These are phyloP conservation scores for Fennellomyces sp. DNA, from an alignment of 371 early-diverging fungal genomes.

Conservation along the genomic window DNA sequence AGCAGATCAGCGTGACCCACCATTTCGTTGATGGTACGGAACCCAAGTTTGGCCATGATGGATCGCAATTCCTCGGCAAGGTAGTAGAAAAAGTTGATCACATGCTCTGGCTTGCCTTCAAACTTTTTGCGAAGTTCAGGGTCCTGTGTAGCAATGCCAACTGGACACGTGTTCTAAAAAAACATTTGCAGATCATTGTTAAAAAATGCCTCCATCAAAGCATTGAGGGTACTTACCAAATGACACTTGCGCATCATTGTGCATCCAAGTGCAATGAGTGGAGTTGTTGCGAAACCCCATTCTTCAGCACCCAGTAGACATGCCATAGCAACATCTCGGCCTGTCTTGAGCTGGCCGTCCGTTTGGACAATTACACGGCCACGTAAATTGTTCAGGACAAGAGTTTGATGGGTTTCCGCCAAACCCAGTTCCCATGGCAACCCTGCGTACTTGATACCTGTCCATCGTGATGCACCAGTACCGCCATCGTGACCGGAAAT, in stretches of 20 bases:
- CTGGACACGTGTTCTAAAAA: conserved; percentile 90
- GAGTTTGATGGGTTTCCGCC: conserved; percentile 96
- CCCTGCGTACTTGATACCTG: conserved; percentile 97
- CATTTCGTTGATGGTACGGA: conserved; percentile 93
- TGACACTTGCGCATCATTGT: conserved; percentile 90
- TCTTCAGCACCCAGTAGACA: conserved; percentile 97
- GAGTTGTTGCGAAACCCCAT: conserved; percentile 98
- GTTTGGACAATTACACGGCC: conserved; percentile 95
- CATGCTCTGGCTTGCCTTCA: conserved; percentile 92
- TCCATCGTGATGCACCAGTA: conserved; percentile 97
- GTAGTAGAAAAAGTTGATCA: conserved; percentile 97
- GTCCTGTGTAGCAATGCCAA: conserved; percentile 98
- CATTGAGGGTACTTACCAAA: conserved; percentile 31
- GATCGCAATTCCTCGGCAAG: conserved; percentile 92
- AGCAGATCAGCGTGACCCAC: conserved; percentile 91
- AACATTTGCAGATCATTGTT: too few species aligned
- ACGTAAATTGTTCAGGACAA: conserved; percentile 93
- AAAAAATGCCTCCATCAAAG: too few species aligned
- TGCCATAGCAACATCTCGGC: conserved; percentile 93
- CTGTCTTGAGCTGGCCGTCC: conserved; percentile 97
- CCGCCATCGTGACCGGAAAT: conserved; percentile 98
- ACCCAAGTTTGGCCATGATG: conserved; percentile 93
- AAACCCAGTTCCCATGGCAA: conserved; percentile 97
- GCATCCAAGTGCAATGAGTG: conserved; percentile 96
- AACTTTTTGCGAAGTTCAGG: conserved; percentile 92